Evolutionary conservation across 2,329 filamentous ascomycete species (phyloP).

Genomic region (Stachybotrys echinatus): DNA sequence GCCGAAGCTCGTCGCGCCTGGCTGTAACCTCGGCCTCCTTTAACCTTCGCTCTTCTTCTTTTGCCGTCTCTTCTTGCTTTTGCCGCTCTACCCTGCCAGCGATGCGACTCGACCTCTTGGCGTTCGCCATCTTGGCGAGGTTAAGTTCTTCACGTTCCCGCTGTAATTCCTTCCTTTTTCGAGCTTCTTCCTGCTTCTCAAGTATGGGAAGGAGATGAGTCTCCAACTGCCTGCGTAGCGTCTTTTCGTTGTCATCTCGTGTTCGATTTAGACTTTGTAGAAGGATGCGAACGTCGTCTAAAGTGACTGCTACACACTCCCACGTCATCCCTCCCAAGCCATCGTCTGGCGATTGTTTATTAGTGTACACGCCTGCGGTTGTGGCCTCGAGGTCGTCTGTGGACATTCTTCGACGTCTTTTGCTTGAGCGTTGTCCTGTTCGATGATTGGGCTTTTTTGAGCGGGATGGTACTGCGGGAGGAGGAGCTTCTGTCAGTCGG

Average conservation of each 20-base stretch:
- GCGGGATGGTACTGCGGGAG: constrained; percentile 57
- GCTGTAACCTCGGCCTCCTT: constrained; percentile 56
- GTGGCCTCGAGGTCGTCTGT: constrained; percentile 19
- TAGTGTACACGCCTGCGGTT: constrained; percentile 15
- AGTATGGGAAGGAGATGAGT: constrained; percentile 80
- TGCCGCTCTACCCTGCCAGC: constrained; percentile 77
- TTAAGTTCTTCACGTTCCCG: constrained; percentile 75
- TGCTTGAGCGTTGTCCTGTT: constrained; percentile 61
- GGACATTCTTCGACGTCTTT: constrained; percentile 58
- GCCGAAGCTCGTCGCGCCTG: constrained; percentile 61
- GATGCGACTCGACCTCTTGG: constrained; percentile 88
- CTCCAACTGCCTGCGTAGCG: constrained; percentile 64
- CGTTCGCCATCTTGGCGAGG: constrained; percentile 82
- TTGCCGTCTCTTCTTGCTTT: constrained; percentile 64
- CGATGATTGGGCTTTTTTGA: constrained; percentile 49
- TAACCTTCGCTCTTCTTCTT: constrained; percentile 55
- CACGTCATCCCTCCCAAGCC: constrained; percentile 74
- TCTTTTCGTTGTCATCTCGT: constrained; percentile 79
- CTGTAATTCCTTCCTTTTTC: constrained; percentile 63
- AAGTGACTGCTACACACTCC: constrained; percentile 83
- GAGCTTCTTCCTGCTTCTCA: constrained; percentile 69
- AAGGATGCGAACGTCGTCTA: constrained; percentile 71
- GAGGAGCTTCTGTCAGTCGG: constrained; percentile 70
- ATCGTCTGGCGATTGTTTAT: constrained; percentile 34
- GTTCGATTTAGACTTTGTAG: constrained; percentile 67